Base-by-base conservation (phyloP, 2,329 filamentous ascomycete genomes). In the Bipolaris victoriae region DNA sequence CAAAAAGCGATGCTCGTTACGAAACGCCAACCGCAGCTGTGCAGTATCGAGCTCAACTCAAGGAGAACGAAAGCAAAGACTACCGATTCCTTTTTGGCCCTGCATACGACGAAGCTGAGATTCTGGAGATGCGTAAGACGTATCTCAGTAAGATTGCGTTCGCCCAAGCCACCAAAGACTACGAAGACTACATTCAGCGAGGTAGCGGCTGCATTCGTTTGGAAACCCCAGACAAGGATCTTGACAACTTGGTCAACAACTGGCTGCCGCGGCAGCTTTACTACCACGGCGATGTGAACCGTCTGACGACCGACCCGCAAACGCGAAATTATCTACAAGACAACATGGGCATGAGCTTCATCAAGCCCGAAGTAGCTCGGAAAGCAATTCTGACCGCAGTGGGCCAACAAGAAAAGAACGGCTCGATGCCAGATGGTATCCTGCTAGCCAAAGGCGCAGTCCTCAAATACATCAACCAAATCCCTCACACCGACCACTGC, bases 281-380 rank as follows among this genome's bases (percentile, higher is more conserved):
- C 76, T 86, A 86, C 69, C 84, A 86, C 64, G 84, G 84, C 49
- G 83, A 85, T 60, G 82, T 85, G 39, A 86, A 86, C 67, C 82
- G 84, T 10, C 73, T 86, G 33, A 84, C 83, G 0, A 85, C 84
- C 0, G 83, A 86, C 65, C 83, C 84, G 18, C 84, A 86, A 66
- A 86, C 84, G 7, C 80, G 84, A 41, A 86, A 86, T 64, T 86
- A 85, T 63, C 71, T 86, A 3, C 83, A 86, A 65, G 84, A 86
- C 70, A 85, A 84, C 69, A 85, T 86, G 83, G 83, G 83, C 54
- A 86, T 86, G 83, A 80, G 79, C 47, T 86, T 80, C 70, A 82
- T 86, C 72, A 79, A 80, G 57, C 82, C 84, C 0, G 68, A 76
- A 3, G 80, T 83, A 1, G 76, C 82, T 18, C 80, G 83, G 3